phyloP scores from a whole-genome alignment of 2,329 filamentous ascomycete genomes.

The Scortechinia acanthostroma region DNA sequence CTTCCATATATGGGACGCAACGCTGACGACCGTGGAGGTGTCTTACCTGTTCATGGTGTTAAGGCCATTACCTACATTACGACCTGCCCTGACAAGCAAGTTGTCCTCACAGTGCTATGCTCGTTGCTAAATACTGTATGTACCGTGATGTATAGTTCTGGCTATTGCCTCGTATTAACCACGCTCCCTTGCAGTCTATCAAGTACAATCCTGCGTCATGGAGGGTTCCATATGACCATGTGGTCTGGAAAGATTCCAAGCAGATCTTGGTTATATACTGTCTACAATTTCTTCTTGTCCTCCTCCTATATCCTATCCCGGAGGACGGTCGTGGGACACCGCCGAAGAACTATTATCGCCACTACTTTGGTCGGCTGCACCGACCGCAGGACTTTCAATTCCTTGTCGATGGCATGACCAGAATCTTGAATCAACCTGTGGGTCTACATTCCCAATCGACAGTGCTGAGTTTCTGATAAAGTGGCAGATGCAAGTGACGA shows the following conservation, averaged over 20 bases:
- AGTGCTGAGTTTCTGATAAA: not conserved
- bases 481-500: constrained; percentile 65
- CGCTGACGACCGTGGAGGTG: constrained; percentile 14
- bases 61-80: constrained; percentile 83
- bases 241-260: constrained; percentile 85
- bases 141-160: not conserved
- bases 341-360: constrained; percentile 86
- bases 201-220: constrained; percentile 94
- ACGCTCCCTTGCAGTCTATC: constrained; percentile 50
- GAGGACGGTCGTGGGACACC: constrained; percentile 58
- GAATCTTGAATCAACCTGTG: constrained; percentile 77
- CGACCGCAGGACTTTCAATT: constrained; percentile 96
- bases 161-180: not conserved
- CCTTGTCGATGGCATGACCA: constrained; percentile 86
- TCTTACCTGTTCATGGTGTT: constrained; percentile 76
- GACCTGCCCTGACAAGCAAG: constrained; percentile 81
- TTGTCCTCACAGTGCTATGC: constrained; percentile 82
- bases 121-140: constrained; percentile 84
- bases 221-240: constrained; percentile 87
- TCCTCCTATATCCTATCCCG: constrained; percentile 81
- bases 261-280: constrained; percentile 87
- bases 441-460: not conserved
- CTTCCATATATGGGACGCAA: too few relatives aligned
- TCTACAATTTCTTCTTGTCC: constrained; percentile 78
- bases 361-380: constrained; percentile 84